Conservation (phyloP, 257 asterid genomes). For the Nicotiana attenuata region DNA sequence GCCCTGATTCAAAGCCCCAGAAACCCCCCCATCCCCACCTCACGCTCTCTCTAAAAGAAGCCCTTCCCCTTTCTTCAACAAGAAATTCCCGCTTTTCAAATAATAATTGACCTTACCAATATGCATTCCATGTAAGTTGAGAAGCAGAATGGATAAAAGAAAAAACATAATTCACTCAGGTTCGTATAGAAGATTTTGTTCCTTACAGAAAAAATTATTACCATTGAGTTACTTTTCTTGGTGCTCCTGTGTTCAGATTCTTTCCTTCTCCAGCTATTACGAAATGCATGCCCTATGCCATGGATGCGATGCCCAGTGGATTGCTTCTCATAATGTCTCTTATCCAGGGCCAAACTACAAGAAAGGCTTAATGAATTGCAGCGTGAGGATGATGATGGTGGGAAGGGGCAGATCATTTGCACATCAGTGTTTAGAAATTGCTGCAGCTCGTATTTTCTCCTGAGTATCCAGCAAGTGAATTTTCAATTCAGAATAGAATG, state of each 20-base stretch:
- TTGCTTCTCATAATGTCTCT: constrained; percentile 50
- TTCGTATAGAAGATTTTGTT: not conserved
- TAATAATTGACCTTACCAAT: not conserved
- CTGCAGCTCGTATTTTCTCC: constrained; percentile 81
- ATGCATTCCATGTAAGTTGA: not conserved
- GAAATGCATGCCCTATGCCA: constrained; percentile 68
- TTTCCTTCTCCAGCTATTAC: constrained; percentile 68
- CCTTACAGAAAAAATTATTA: constrained; percentile 21
- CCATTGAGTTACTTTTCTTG: constrained; percentile 66
- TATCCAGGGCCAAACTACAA: constrained; percentile 28
- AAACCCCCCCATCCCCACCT: not conserved
- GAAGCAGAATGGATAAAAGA: not conserved
- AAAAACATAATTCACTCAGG: not conserved
- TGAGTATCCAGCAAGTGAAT: constrained; percentile 22
- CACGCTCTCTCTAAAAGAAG: not conserved
- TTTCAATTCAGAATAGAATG: constrained; percentile 16
- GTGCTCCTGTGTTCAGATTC: constrained; percentile 43
- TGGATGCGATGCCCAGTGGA: constrained; percentile 41
- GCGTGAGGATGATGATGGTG: constrained; percentile 34
- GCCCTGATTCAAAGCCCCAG: not conserved
- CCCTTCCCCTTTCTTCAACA: not conserved
- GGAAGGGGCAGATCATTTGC: constrained; percentile 39
- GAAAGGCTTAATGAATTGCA: constrained; percentile 31
- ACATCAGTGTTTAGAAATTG: constrained; percentile 48
- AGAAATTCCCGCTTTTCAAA: not conserved